Evolutionary conservation across 2,329 filamentous ascomycete species (phyloP).

Genomic region (Cercospora sesami): DNA sequence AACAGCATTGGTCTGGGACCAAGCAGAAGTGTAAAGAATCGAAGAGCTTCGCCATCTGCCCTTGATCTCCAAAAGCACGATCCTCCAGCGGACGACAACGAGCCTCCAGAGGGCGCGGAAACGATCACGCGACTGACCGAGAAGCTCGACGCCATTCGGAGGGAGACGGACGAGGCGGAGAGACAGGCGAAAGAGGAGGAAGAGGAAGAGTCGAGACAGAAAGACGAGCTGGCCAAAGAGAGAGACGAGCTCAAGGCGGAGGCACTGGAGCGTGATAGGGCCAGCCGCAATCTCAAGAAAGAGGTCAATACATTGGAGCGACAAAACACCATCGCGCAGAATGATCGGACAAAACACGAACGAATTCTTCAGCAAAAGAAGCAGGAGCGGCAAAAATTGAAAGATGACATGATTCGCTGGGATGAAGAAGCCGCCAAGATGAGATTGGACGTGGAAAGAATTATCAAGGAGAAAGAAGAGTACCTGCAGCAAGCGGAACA

Average conservation of each 20-base stretch:
- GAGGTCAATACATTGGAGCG: conserved; percentile 78
- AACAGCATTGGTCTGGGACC: conserved; percentile 55
- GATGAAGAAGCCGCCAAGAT: conserved; percentile 62
- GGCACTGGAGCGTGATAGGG: conserved; percentile 87
- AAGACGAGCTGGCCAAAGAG: conserved; percentile 64
- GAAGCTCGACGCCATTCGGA: conserved; percentile 74
- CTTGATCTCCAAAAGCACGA: conserved; percentile 40
- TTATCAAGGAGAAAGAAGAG: conserved; percentile 43
- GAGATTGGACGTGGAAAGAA: conserved; percentile 47
- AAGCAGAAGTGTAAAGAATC: conserved; percentile 67
- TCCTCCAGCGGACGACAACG: conserved; percentile 40
- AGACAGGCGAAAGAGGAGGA: conserved; percentile 65
- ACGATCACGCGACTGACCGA: conserved; percentile 77
- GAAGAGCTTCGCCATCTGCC: conserved; percentile 66
- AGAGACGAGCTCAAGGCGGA: conserved; percentile 75
- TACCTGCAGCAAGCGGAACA: conserved; percentile 41
- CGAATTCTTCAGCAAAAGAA: conserved; percentile 67
- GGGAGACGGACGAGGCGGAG: conserved; percentile 78
- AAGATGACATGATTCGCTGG: conserved; percentile 69
- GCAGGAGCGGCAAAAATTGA: conserved; percentile 66
- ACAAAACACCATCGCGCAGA: conserved; percentile 76
- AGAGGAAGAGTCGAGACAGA: conserved; percentile 50
- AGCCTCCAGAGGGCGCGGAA: conserved; percentile 60
- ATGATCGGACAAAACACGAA: conserved; percentile 76
- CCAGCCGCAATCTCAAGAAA: conserved; percentile 78